These are phyloP conservation scores for Yamadazyma pseudoaaseri DNA, from an alignment of 1,139 yeast species.

Conservation along the genomic window DNA sequence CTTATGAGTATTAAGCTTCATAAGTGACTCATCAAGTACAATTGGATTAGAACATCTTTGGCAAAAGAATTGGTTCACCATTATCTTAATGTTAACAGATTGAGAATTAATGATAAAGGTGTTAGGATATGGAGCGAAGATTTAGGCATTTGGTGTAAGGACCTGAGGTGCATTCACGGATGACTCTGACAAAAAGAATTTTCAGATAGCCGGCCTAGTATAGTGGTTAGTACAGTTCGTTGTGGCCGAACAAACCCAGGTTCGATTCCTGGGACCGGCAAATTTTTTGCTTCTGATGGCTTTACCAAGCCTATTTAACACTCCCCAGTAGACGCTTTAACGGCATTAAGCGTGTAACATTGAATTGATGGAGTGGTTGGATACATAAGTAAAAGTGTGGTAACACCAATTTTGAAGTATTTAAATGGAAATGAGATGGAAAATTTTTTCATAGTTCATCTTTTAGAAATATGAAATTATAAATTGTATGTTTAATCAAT, in stretches of 20 bases:
- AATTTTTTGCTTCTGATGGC: slow-evolving; percentile 2
- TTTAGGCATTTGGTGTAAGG: too few species aligned
- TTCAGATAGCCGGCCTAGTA: slow-evolving; percentile 22
- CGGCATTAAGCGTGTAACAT: too few species aligned
- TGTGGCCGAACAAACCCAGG: slow-evolving; percentile 21
- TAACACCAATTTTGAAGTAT: background rate
- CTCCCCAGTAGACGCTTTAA: too few species aligned
- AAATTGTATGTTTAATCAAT: slow-evolving; percentile 1
- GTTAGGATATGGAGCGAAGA: too few species aligned
- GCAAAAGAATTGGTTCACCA: slow-evolving; percentile 20
- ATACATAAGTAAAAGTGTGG: too few species aligned
- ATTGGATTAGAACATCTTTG: slow-evolving; percentile 36
- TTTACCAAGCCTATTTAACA: background rate
- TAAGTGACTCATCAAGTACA: slow-evolving; percentile 28
- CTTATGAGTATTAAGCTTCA: slow-evolving; percentile 32
- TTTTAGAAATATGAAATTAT: background rate
- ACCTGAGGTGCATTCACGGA: too few species aligned
- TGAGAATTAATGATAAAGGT: too few species aligned
- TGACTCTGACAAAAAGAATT: too few species aligned
- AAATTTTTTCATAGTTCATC: background rate
- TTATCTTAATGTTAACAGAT: too few species aligned
- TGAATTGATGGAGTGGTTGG: too few species aligned
- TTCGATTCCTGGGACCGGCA: slow-evolving; percentile 23
- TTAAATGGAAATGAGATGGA: background rate
- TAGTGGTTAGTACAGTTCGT: slow-evolving; percentile 21